These are phyloP conservation scores for Jaapia argillacea DNA, from an alignment of 768 basidiomycete genomes.

Conservation along the genomic window DNA sequence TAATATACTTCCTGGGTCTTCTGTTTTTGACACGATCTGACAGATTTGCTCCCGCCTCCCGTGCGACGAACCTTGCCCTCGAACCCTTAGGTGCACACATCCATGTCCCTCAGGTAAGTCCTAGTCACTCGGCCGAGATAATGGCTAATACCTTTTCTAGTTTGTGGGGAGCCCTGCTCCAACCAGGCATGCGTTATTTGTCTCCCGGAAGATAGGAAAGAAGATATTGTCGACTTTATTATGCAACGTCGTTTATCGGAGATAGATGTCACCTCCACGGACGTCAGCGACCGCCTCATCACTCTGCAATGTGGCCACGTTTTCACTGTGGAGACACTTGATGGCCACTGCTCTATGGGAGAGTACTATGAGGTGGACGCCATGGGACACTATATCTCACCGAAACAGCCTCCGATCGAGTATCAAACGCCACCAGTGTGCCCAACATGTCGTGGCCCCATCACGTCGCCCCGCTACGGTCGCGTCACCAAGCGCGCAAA, in stretches of 20 bases:
- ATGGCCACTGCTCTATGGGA: conserved; percentile 42
- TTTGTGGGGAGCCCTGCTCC: conserved; percentile 57
- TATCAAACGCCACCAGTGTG: conserved; percentile 41
- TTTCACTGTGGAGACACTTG: conserved; percentile 68
- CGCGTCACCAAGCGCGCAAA: conserved; percentile 51
- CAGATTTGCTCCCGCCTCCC: conserved; percentile 59
- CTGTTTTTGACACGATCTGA: not conserved
- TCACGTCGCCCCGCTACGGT: conserved; percentile 51
- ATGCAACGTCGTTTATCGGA: conserved; percentile 39
- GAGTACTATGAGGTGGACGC: conserved; percentile 40
- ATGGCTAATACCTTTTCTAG: conserved; percentile 21
- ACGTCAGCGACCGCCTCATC: conserved; percentile 43
- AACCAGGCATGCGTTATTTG: conserved; percentile 47
- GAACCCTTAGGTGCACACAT: conserved; percentile 45
- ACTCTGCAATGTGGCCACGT: conserved; percentile 53
- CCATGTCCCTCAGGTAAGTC: conserved; percentile 50
- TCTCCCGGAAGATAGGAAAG: conserved; percentile 24
- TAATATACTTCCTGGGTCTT: not conserved
- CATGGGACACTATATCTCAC: conserved; percentile 29
- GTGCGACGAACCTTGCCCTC: conserved; percentile 45
- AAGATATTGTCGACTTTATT: conserved; percentile 49
- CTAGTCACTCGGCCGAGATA: conserved; percentile 3
- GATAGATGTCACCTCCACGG: conserved; percentile 28
- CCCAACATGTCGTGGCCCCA: conserved; percentile 49
- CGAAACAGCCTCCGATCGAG: conserved; percentile 29